Base-by-base conservation (phyloP, 441 rosid genomes). In the Pelargonium citronellum region DNA sequence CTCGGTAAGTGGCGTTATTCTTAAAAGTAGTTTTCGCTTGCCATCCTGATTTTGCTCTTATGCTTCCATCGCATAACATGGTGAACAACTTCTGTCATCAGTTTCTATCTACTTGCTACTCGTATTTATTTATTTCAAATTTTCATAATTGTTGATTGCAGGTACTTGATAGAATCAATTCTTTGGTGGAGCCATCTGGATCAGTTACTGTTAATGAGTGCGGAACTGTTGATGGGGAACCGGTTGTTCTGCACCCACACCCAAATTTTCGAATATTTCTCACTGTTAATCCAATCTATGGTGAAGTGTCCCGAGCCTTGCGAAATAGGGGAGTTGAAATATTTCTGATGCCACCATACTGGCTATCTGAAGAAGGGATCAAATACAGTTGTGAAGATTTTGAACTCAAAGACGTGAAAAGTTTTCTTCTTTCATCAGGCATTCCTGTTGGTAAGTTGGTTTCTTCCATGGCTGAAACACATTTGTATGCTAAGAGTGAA, bases 121-220 rank as follows among this genome's bases (percentile, higher is more conserved):
- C 7, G 46, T n/a, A 69, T 57, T 51, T n/a, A 69, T 57, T 51
- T 3, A 20, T 66, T 64, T 53, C 34, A 49, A 69, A 5, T 62
- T 67, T 51, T 46, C n/a, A 68, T 67, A 20, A 39, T 71, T 67
- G 67, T 73, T 73, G 27, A 11, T 67, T 82, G 57, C 75, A 94
- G 99, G 96, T 95, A 78, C 97, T 95, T 70, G 99, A 91, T 81
- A 87, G 99, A 75, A 91, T 95, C 80, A 95, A 95, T 82, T 95
- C 99, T 37, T 87, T 95, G 87, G 92, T 90, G 81, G 99, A 95
- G 85, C 84, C 89, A 49, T 76, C 84, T 74, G 99, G 99, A 78
- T 79, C 97, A 4, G 92, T 95, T 75, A 91, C 95, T 66, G 80
- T 95, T 64, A 95, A 85, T 80, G 99, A 95, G 80, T 83, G 97